Base-by-base conservation (phyloP, 345 rosid genomes). In the Microthlaspi erraticum region DNA sequence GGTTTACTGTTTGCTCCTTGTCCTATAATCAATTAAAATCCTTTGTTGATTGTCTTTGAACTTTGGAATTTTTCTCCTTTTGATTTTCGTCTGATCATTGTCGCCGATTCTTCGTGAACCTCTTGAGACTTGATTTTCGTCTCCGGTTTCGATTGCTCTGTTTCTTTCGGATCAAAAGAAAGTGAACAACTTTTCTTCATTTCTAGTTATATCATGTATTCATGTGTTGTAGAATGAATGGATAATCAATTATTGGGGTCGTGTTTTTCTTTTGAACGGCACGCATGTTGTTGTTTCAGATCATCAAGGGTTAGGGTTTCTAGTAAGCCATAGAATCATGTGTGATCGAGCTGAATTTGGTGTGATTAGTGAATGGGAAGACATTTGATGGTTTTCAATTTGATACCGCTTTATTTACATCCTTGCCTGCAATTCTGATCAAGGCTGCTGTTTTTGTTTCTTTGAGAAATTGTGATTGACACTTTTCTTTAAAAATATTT, bases 71-170 rank as follows among this genome's bases (percentile, higher is more conserved):
- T 9, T 31, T 18, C 11, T 23, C 46, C 26, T 38, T 41, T 12
- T 64, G 14, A 16, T 34, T 39, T 6, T 53, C 42, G 5, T 50
- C 60, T 49, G 23, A 57, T 36, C 9, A 13, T 45, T 7, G 23
- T 63, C 19, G 5, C 37, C n/a, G 39, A 52, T 63, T 61, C 39
- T 7, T 62, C 29, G 18, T 32, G 7, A 62, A 41, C 37, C 31
- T 39, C 5, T 43, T 43, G 5, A 14, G 29, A 37, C 17, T n/a
- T 46, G 10, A n/a, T 51, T 16, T 44, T 12, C 56, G 39, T 63
- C 36, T 37, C 72, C 51, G 36, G 57, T 33, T 65, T 58, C 8
- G 45, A 59, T 60, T 66, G 49, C 68, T 64, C 51, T 72, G 59
- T 64, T 54, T 63, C 39, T 5, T 7, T 33, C 1, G 1, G 44